Evolutionary conservation across 176 grass and related monocot genomes (phyloP).

Genomic region (Neostapfia colusana): DNA sequence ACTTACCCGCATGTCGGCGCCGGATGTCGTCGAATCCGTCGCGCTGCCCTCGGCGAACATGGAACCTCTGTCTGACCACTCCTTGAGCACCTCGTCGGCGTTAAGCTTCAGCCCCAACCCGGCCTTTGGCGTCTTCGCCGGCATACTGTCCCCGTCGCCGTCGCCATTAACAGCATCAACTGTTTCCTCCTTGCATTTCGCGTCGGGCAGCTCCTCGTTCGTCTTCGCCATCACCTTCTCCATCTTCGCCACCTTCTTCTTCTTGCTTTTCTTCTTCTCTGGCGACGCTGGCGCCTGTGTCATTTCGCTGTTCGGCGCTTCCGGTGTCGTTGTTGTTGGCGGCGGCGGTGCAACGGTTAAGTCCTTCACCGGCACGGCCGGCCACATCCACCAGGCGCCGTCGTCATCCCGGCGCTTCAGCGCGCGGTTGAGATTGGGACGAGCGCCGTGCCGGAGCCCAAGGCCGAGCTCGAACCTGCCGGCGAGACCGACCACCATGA

Average conservation of each 20-base stretch:
- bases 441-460: conserved; percentile 26
- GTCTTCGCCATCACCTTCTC: conserved; percentile 51
- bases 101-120: conserved; percentile 82
- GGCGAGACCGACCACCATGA: conserved; percentile 64
- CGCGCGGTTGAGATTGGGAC: conserved; percentile 61
- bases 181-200: conserved; percentile 29
- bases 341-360: conserved; percentile 43
- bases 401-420: conserved; percentile 73
- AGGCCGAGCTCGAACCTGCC: conserved; percentile 70
- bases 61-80: conserved; percentile 66
- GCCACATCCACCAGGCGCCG: conserved; percentile 79
- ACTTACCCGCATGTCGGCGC: conserved; percentile 69
- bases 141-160: conserved; percentile 26
- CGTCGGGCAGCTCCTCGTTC: conserved; percentile 25
- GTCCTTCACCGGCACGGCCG: conserved; percentile 67
- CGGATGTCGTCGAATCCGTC: conserved; percentile 57
- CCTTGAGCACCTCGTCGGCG: conserved; percentile 67
- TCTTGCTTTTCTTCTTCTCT: conserved; percentile 87
- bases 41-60: conserved; percentile 66
- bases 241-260: conserved; percentile 59
- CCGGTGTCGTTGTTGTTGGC: background rate
- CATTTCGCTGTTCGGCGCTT: conserved; percentile 28
- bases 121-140: conserved; percentile 43
- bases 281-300: background rate
- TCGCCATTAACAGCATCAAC: conserved; percentile 21